Base-by-base conservation (phyloP, 192 early-diverging fungal genomes). In the Spizellomyces punctatus region DNA sequence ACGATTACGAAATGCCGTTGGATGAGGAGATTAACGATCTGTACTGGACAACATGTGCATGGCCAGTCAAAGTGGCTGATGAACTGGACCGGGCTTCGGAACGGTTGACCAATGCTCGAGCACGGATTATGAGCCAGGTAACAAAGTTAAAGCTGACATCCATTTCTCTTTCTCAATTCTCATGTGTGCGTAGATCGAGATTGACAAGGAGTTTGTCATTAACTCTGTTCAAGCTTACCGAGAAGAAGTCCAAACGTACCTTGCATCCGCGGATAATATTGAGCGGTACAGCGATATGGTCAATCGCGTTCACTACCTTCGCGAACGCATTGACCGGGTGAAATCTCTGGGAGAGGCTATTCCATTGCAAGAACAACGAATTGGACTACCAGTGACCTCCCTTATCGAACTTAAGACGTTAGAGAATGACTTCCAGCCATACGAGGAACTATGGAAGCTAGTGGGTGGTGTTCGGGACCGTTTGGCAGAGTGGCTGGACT, bases 11-110 rank as follows among this genome's bases (percentile, higher is more conserved):
- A 6, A 69, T 82, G 27, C 45, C 58, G 6, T 55, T 82, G 14
- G 58, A 58, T 46, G 76, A 79, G 22, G 61, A 68, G 6, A 69
- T 74, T 3, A 73, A 66, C 52, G 47, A 77, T 16, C 3, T 69
- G 6, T 82, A 82, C 48, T 82, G 81, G 81, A 66, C 63, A 14
- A 77, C 81, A 22, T 81, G 52, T 48, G 54, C 69, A 17, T 82
- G 78, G 78, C 81, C 81, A 6, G 43, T 42, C 47, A 64, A 57
- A 64, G 36, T 82, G 48, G 47, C 62, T 48, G 55, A 45, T 1
- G 74, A 82, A 64, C 46, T 79, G 41, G 63, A 43, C 2, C 16
- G 57, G 9, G 72, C 81, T 5, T 56, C 56, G 27, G 55, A 62
- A 8, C 64, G 75, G 17, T 41, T 82, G 62, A 48, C 55, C 27